These are phyloP conservation scores for Brettanomyces bruxellensis DNA, from an alignment of 805 yeast species.

Conservation along the genomic window DNA sequence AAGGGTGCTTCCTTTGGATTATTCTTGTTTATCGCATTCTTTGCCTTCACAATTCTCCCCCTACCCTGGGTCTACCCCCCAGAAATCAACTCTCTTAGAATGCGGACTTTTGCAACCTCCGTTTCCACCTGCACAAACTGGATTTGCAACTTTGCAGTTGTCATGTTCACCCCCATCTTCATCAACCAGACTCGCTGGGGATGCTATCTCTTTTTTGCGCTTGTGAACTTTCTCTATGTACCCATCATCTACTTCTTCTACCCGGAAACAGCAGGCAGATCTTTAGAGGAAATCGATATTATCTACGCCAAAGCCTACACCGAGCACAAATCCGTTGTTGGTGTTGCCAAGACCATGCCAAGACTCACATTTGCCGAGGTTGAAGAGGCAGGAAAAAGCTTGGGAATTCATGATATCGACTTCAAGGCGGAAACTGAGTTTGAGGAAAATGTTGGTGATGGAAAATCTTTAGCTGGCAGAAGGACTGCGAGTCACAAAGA, in stretches of 20 bases:
- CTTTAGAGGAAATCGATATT: constrained; percentile 68
- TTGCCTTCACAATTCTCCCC: constrained; percentile 38
- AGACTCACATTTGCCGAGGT: constrained; percentile 47
- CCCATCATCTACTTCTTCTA: constrained; percentile 60
- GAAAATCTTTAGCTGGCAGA: no score
- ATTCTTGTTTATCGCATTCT: constrained; percentile 47
- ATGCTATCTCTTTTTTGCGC: constrained; percentile 61
- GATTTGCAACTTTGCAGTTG: constrained; percentile 60
- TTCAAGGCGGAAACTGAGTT: neutral
- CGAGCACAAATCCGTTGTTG: constrained; percentile 51
- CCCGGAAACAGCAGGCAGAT: constrained; percentile 73
- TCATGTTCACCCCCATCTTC: constrained; percentile 57
- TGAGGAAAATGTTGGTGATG: neutral
- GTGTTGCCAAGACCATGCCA: constrained; percentile 58
- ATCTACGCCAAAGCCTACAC: constrained; percentile 51
- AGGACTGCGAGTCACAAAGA: no score
- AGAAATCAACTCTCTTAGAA: constrained; percentile 57
- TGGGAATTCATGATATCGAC: constrained; percentile 36
- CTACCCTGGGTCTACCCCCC: constrained; percentile 57
- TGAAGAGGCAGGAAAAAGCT: constrained; percentile 48
- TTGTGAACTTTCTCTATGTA: constrained; percentile 48
- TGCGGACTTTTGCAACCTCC: constrained; percentile 62
- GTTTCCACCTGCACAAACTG: constrained; percentile 59
- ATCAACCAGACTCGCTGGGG: constrained; percentile 48
- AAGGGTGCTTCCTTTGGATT: constrained; percentile 65